Percentiles rank a stretch among this genome's conserved stretches.
Evolutionary conservation across 768 basidiomycete species (phyloP).

Genomic region (Leccinum sublutescens): DNA sequence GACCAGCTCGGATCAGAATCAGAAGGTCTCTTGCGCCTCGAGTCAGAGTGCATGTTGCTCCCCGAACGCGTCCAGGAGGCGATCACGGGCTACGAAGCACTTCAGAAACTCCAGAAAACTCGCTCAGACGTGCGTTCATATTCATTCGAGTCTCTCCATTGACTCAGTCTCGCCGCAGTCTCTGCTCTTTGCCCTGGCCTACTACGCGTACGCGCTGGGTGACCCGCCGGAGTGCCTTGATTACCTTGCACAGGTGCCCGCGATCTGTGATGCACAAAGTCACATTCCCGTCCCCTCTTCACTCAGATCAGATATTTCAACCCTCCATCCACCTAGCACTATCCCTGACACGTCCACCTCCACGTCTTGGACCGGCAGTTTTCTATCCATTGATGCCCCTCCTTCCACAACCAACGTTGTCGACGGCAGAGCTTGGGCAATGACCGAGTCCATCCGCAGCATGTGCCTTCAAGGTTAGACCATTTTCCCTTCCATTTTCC

Average conservation of each 20-base stretch:
- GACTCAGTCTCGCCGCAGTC: slow-evolving; percentile 44
- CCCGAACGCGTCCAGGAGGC: slow-evolving; percentile 61
- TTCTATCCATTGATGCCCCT: slow-evolving; percentile 41
- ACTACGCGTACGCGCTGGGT: slow-evolving; percentile 77
- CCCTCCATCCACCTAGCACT: slow-evolving; percentile 37
- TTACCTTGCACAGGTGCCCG: slow-evolving; percentile 54
- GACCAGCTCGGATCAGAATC: slow-evolving; percentile 54
- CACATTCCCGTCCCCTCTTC: slow-evolving; percentile 49
- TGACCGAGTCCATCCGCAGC: slow-evolving; percentile 72
- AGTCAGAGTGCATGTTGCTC: slow-evolving; percentile 55
- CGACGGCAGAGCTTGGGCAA: slow-evolving; percentile 71
- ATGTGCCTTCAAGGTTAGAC: slow-evolving; percentile 72
- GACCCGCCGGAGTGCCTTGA: slow-evolving; percentile 61
- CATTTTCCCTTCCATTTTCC: not conserved
- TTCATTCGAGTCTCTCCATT: not conserved
- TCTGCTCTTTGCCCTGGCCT: slow-evolving; percentile 66
- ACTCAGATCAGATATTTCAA: slow-evolving; percentile 39
- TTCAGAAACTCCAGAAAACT: slow-evolving; percentile 49
- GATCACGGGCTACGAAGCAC: slow-evolving; percentile 46
- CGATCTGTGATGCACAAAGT: slow-evolving; percentile 51
- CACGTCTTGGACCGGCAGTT: slow-evolving; percentile 51
- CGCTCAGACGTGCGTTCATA: slow-evolving; percentile 57
- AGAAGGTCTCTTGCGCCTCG: slow-evolving; percentile 35
- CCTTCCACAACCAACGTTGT: slow-evolving; percentile 51
- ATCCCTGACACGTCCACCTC: slow-evolving; percentile 42